Conservation (phyloP, 2,329 filamentous ascomycete genomes). For the Grosmannia huntii region DNA sequence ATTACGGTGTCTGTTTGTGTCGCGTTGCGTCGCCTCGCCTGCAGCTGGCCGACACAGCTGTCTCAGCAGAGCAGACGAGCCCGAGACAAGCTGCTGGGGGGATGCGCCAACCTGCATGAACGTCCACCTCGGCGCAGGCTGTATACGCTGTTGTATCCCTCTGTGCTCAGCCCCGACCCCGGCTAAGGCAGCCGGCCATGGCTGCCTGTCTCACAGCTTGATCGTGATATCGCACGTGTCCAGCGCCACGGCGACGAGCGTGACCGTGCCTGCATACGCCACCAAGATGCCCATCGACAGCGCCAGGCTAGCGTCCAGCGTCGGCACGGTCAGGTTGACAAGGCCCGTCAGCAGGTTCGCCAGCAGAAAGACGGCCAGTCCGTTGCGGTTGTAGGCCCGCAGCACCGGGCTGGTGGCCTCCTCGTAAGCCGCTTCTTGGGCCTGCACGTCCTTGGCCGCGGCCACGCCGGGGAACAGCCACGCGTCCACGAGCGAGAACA, state of each 20-base stretch:
- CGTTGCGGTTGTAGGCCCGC: conserved; percentile 77
- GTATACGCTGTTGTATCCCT: too few relatives aligned
- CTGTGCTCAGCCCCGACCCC: too few relatives aligned
- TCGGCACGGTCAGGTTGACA: conserved; percentile 78
- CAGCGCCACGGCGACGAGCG: conserved; percentile 52
- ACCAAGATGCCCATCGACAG: conserved; percentile 63
- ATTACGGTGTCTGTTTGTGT: neutral
- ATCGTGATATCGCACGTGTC: conserved; percentile 56
- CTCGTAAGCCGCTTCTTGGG: conserved; percentile 51
- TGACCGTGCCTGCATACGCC: conserved; percentile 56
- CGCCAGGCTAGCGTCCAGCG: conserved; percentile 54
- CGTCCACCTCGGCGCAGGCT: neutral
- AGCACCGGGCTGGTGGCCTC: conserved; percentile 71
- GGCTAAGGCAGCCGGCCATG: neutral
- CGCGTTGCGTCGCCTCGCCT: neutral
- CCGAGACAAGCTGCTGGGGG: neutral
- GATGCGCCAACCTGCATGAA: neutral
- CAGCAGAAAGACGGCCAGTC: conserved; percentile 69
- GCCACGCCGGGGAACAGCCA: conserved; percentile 59
- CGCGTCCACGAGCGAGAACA: conserved; percentile 67
- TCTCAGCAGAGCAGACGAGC: neutral
- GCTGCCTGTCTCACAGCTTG: conserved; percentile 39
- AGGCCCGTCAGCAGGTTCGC: conserved; percentile 83
- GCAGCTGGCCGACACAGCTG: neutral
- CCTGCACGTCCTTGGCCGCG: conserved; percentile 37